Evolutionary conservation across 495 filamentous ascomycete genomes (phyloP).

Genomic region (Xylaria longipes): DNA sequence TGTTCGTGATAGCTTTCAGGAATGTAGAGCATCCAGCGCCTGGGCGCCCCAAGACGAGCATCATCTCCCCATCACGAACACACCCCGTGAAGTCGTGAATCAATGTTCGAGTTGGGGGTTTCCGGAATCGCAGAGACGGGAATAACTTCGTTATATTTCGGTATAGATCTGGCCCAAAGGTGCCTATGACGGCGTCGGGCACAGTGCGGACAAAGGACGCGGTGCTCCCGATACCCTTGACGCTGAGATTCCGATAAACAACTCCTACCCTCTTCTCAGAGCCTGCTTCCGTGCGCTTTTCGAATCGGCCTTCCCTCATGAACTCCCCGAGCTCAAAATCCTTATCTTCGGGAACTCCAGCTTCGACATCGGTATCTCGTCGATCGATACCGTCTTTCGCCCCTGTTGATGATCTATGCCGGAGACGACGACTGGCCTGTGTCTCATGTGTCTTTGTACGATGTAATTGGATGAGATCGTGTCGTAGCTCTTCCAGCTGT

Average conservation of each 20-base stretch:
- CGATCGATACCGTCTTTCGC: conserved; percentile 29
- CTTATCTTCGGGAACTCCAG: conserved; percentile 42
- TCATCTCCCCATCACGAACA: conserved; percentile 78
- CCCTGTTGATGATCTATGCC: conserved; percentile 20
- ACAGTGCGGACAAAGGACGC: conserved; percentile 75
- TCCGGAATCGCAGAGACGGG: conserved; percentile 62
- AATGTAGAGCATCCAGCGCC: conserved; percentile 84
- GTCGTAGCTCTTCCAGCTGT: conserved; percentile 71
- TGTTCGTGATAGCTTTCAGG: conserved; percentile 77
- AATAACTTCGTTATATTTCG: conserved; percentile 68
- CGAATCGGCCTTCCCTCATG: conserved; percentile 79
- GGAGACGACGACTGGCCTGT: conserved; percentile 31
- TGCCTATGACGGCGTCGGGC: conserved; percentile 79
- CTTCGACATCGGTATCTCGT: conserved; percentile 48
- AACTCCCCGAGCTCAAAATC: conserved; percentile 77
- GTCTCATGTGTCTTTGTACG: conserved; percentile 56
- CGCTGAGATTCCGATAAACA: conserved; percentile 78
- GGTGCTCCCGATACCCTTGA: conserved; percentile 72
- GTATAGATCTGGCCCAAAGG: conserved; percentile 85
- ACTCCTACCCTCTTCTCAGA: conserved; percentile 87
- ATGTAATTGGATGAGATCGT: conserved; percentile 67
- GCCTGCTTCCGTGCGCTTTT: conserved; percentile 72
- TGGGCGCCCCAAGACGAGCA: conserved; percentile 82
- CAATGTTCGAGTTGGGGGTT: conserved; percentile 59
- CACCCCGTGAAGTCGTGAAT: conserved; percentile 81